These are phyloP conservation scores for Endoconidiophora polonica DNA, from an alignment of 2,329 filamentous ascomycete genomes.

Conservation along the genomic window DNA sequence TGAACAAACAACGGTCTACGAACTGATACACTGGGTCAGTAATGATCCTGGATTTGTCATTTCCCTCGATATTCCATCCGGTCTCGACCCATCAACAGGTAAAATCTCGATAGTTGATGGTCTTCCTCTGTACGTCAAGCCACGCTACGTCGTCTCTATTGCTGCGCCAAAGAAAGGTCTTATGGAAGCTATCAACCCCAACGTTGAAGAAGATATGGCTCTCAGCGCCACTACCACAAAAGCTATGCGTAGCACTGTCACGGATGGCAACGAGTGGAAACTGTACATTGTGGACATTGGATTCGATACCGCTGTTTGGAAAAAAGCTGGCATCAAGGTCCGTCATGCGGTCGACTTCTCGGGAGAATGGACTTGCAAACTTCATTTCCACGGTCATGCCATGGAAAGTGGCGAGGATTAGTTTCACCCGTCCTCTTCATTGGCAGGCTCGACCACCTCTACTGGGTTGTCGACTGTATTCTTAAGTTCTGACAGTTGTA, in stretches of 20 bases:
- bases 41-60: slow-evolving; percentile 68
- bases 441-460: no score
- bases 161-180: slow-evolving; percentile 77
- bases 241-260: slow-evolving; percentile 16
- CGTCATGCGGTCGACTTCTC: slow-evolving; percentile 81
- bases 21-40: slow-evolving; percentile 88
- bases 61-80: slow-evolving; percentile 80
- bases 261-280: slow-evolving; percentile 49
- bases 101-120: slow-evolving; percentile 53
- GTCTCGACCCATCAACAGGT: slow-evolving; percentile 65
- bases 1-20: slow-evolving; percentile 69
- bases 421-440: no score
- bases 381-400: slow-evolving; percentile 32
- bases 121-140: slow-evolving; percentile 60
- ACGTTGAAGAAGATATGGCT: slow-evolving; percentile 13
- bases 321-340: slow-evolving; percentile 64
- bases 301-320: slow-evolving; percentile 66
- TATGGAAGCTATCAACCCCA: slow-evolving; percentile 49
- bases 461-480: no score
- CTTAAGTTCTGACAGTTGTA: no score
- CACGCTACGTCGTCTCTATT: slow-evolving; percentile 69
- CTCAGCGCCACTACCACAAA: slow-evolving; percentile 15
- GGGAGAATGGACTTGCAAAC: slow-evolving; percentile 65
- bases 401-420: slow-evolving; percentile 13
- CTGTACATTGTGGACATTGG: slow-evolving; percentile 79